Base-by-base conservation (phyloP, 1,284 basidiomycete species). In the Entoloma clypeatum region DNA sequence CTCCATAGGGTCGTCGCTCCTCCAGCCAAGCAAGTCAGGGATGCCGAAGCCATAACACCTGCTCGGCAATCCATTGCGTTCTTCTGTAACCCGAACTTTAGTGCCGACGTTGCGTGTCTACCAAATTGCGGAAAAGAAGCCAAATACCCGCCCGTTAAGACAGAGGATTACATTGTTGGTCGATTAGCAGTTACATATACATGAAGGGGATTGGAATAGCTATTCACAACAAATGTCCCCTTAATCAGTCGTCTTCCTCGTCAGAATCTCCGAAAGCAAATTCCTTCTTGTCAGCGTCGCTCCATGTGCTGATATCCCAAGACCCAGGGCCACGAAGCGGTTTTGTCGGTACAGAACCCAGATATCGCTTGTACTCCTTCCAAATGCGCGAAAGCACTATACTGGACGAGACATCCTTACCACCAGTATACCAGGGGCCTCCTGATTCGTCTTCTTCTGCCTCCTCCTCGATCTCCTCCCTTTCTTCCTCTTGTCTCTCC, bases 21-120 rank as follows among this genome's bases (percentile, higher is more conserved):
- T 17, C 69, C 76, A 1, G 68, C 68, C 3, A 62, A 67, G 51
- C 68, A 70, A 44, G 60, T 75, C 43, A 74, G 58, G 46, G 67
- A 71, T 7, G 68, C 63, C 2, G 75, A 79, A 49, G 65, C 63
- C 21, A 62, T 79, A 43, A 86, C 78, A 0, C 80, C 87, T 0
- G 62, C 68, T 3, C 74, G 89, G 19, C 86, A 90, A 58, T 88
- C 84, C 8, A 85, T 92, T 43, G 89, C 86, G 4, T 92, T 87
- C 69, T 92, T 92, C 65, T 88, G 83, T 67, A 92, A 89, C 53
- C 88, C 89, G 5, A 90, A 92, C 51, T 77, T 78, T 45, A 72
- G 74, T 32, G 69, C 84, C 10, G 65, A 74, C 43, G 83, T 92
- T 45, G 68, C 78, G 17, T 86, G 86, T 52, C 63, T 92, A 29